These are phyloP conservation scores for Solanum pennellii DNA, from an alignment of 257 asterid genomes.

Conservation along the genomic window DNA sequence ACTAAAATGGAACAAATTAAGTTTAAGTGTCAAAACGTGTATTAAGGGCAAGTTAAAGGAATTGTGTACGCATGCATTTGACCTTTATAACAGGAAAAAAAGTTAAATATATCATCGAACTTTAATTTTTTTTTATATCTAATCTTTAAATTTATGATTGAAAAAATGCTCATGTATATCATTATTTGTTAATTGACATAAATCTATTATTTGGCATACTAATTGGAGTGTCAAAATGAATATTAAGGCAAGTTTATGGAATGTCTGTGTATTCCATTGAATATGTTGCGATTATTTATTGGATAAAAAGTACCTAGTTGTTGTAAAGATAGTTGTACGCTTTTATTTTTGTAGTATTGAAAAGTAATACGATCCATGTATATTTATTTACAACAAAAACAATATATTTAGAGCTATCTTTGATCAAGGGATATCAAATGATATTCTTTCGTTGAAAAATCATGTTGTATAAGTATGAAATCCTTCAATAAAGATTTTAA, in stretches of 20 bases:
- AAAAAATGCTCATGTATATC: no score
- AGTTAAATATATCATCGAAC: no score
- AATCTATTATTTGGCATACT: background rate
- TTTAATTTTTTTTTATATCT: no score
- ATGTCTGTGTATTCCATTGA: background rate
- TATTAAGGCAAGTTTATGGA: background rate
- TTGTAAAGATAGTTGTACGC: background rate
- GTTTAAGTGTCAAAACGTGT: no score
- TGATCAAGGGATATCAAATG: no score
- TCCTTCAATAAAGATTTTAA: no score
- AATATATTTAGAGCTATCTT: background rate
- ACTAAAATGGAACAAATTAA: background rate
- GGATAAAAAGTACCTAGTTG: background rate
- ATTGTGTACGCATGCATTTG: no score
- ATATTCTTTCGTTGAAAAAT: background rate
- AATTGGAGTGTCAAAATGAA: background rate
- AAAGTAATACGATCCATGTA: background rate
- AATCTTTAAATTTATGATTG: no score
- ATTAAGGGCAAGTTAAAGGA: no score
- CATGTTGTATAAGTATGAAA: no score
- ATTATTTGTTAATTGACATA: background rate
- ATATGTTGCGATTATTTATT: background rate
- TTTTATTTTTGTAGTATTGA: background rate
- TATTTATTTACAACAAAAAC: background rate
- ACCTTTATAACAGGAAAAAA: no score